Evolutionary conservation across 1,139 yeast genomes (phyloP).

Genomic region (Suhomyces taliae): DNA sequence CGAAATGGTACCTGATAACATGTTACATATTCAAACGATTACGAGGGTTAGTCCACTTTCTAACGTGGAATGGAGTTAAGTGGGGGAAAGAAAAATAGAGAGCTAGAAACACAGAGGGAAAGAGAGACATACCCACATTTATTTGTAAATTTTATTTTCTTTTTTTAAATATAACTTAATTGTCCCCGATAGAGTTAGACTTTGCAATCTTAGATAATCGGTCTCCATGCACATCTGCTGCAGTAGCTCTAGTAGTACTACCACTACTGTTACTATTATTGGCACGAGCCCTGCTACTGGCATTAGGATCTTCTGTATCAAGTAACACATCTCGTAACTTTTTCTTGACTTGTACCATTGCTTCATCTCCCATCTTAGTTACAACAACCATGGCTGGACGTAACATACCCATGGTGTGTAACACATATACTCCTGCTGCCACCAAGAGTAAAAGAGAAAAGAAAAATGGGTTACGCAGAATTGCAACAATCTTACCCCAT

Average conservation of each 20-base stretch:
- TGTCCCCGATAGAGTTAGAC: not conserved
- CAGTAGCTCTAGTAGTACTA: not conserved
- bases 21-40: not conserved
- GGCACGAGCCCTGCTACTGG: not conserved
- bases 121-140: too few species aligned
- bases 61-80: too few species aligned
- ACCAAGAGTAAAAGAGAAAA: constrained; percentile 56
- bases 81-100: too few species aligned
- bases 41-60: too few species aligned
- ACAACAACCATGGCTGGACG: constrained; percentile 70
- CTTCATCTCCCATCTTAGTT: constrained; percentile 58
- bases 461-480: constrained; percentile 78
- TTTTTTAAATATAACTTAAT: too few species aligned
- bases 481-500: constrained; percentile 94
- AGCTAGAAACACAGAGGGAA: too few species aligned
- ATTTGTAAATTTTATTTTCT: too few species aligned
- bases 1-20: not conserved
- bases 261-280: not conserved
- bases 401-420: constrained; percentile 71
- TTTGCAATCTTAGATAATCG: constrained; percentile 5
- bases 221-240: constrained; percentile 2
- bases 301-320: constrained; percentile 31
- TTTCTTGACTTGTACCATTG: constrained; percentile 55
- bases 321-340: constrained; percentile 53
- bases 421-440: constrained; percentile 63